Conservation (phyloP, 169 alveolate genomes). For the Plasmodium inui region DNA sequence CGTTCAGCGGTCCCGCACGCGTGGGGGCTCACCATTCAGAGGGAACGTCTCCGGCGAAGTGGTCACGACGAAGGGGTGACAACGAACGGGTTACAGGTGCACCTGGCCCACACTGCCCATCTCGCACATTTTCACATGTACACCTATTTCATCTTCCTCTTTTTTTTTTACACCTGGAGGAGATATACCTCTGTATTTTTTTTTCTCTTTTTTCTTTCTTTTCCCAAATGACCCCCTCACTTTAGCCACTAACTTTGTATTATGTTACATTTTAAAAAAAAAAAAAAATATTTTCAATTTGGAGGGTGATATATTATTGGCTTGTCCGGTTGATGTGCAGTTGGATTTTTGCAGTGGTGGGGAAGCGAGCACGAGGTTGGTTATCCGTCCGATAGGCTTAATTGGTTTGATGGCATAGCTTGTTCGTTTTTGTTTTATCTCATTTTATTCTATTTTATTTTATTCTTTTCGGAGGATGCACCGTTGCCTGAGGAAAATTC, state of each 20-base stretch:
- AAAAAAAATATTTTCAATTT: background rate
- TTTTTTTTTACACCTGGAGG: background rate
- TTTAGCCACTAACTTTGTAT: background rate
- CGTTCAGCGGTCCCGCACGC: background rate
- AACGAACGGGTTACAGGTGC: background rate
- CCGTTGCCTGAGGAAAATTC: background rate
- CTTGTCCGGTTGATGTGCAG: background rate
- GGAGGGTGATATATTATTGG: background rate
- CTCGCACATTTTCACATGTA: background rate
- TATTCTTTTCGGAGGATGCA: background rate
- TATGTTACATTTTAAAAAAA: background rate
- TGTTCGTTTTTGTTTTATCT: background rate
- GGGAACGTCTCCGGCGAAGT: too few species aligned
- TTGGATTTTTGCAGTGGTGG: too few species aligned
- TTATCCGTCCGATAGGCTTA: background rate
- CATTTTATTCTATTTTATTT: too few species aligned
- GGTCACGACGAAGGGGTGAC: too few species aligned
- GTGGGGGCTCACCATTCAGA: background rate
- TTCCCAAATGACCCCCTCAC: background rate
- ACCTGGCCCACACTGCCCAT: background rate
- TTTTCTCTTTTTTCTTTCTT: background rate
- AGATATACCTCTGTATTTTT: background rate
- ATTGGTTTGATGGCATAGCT: background rate
- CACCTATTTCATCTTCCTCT: background rate
- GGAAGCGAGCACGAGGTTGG: too few species aligned